phyloP scores from a whole-genome alignment of 208 protist species.

The Trypanosoma lewisi region DNA sequence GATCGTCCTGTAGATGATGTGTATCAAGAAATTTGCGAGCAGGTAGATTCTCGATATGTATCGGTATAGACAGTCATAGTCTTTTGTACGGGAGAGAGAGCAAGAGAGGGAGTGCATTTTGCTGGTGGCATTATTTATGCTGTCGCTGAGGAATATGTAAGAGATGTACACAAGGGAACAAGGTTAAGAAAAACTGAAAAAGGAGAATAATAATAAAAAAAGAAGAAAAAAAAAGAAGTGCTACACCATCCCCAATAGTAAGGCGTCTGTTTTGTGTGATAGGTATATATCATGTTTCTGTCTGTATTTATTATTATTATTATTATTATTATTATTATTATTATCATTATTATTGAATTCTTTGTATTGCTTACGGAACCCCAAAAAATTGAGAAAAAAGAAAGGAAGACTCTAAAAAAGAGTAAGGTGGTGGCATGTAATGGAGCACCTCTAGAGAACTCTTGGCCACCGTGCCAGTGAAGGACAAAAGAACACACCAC shows the following conservation, averaged over 20 bases:
- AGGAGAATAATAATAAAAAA: neutral
- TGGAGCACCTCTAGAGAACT: neutral
- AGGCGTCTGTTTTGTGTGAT: too few relatives aligned
- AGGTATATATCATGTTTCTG: too few relatives aligned
- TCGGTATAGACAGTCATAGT: slow-evolving; percentile 22
- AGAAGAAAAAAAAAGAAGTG: neutral
- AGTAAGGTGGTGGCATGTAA: neutral
- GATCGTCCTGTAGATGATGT: slow-evolving; percentile 32
- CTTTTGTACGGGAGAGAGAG: too few relatives aligned
- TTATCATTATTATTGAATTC: too few relatives aligned
- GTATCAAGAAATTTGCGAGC: slow-evolving; percentile 46
- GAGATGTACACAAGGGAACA: neutral
- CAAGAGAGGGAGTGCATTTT: neutral
- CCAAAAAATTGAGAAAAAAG: neutral
- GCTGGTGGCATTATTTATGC: neutral
- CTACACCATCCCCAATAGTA: too few relatives aligned
- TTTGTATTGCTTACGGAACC: neutral
- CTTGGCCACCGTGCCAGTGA: neutral
- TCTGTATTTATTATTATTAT: too few relatives aligned
- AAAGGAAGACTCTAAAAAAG: neutral
- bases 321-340: too few relatives aligned
- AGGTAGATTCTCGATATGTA: slow-evolving; percentile 39
- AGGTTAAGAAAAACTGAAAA: neutral
- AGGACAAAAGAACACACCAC: neutral
- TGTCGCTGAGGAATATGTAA: neutral